Conservation (phyloP, 306 rosid genomes). For the Gastrolobium bilobum region DNA sequence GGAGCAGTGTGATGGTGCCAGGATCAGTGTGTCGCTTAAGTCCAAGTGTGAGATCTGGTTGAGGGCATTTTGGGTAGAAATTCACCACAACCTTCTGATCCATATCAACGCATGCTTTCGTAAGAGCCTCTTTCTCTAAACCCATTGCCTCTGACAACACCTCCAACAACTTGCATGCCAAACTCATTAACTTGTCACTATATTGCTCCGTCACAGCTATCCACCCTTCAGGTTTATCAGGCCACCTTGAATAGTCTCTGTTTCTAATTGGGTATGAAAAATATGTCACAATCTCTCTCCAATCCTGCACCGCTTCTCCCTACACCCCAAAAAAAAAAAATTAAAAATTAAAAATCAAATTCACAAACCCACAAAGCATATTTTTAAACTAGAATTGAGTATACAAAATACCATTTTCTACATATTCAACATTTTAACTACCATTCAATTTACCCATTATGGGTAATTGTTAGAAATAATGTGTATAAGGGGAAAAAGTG, state of each 20-base stretch:
- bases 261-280: constrained; percentile 69
- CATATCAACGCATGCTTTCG: constrained; percentile 85
- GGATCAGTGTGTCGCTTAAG: constrained; percentile 94
- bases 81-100: constrained; percentile 88
- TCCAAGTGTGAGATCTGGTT: constrained; percentile 91
- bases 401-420: neutral
- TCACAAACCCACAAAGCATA: neutral
- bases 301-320: constrained; percentile 85
- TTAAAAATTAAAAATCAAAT: neutral
- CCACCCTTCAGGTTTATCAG: constrained; percentile 88
- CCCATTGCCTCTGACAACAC: constrained; percentile 93
- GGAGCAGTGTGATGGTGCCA: constrained; percentile 86
- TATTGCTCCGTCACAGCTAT: constrained; percentile 64
- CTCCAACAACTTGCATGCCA: constrained; percentile 79
- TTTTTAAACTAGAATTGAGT: neutral
- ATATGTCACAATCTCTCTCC: constrained; percentile 91
- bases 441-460: too few species aligned
- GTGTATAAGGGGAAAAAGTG: neutral
- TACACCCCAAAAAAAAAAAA: constrained; percentile 1
- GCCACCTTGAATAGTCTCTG: constrained; percentile 86
- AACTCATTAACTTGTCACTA: constrained; percentile 76
- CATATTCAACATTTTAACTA: neutral
- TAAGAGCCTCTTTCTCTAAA: constrained; percentile 76
- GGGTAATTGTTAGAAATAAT: neutral
- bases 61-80: constrained; percentile 89